These are phyloP conservation scores for Fusarium sp. DNA, from an alignment of 2,329 filamentous ascomycete species.

Conservation along the genomic window DNA sequence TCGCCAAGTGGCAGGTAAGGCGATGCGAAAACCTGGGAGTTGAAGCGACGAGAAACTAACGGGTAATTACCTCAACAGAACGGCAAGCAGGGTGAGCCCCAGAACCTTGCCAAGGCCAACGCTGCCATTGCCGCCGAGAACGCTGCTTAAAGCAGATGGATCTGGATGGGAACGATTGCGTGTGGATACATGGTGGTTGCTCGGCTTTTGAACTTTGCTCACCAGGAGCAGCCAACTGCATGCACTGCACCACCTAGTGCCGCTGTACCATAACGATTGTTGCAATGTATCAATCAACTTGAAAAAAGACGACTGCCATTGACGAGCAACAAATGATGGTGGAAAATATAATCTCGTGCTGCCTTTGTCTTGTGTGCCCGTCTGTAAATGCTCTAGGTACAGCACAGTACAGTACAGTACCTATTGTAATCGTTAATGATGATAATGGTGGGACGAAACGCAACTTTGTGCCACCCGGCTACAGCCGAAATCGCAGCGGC, in stretches of 20 bases:
- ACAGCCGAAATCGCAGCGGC: constrained; percentile 35
- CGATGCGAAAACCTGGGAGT: constrained; percentile 8
- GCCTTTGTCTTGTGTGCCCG: neutral
- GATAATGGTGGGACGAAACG: constrained; percentile 19
- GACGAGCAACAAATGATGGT: constrained; percentile 7
- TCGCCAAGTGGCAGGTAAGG: constrained; percentile 91
- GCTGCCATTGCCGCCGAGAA: constrained; percentile 51
- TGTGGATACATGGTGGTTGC: constrained; percentile 33
- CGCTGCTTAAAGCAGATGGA: constrained; percentile 48
- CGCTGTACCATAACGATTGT: constrained; percentile 50
- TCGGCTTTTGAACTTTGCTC: constrained; percentile 32
- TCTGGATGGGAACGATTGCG: constrained; percentile 34
- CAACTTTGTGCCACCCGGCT: constrained; percentile 40
- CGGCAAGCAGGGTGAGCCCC: constrained; percentile 91
- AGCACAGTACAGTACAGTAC: neutral
- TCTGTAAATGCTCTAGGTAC: constrained; percentile 1
- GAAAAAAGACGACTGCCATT: constrained; percentile 28
- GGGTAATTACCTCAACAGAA: constrained; percentile 68
- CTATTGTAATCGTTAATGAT: constrained; percentile 4
- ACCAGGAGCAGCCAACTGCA: constrained; percentile 38
- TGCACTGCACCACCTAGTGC: constrained; percentile 41
- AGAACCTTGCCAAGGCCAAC: constrained; percentile 72
- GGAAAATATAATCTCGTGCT: constrained; percentile 12
- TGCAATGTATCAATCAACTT: constrained; percentile 45
- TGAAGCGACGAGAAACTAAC: constrained; percentile 35